phyloP scores from a whole-genome alignment of 495 filamentous ascomycete genomes.

The Penicillium desertorum region DNA sequence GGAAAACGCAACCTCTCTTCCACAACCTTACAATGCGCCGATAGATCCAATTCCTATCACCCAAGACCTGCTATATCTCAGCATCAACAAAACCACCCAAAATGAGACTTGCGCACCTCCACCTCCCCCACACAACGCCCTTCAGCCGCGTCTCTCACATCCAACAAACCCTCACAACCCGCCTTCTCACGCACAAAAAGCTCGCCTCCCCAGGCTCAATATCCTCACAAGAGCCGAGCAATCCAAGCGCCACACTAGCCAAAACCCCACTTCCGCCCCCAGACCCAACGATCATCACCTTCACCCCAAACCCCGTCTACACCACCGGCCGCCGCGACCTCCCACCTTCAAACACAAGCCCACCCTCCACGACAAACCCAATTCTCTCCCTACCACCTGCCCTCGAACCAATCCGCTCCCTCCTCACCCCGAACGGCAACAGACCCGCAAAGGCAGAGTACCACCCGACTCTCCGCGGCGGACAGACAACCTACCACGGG shows the following conservation, averaged over 20 bases:
- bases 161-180: slow-evolving; percentile 50
- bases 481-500: slow-evolving; percentile 93
- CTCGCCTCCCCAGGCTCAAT: slow-evolving; percentile 30
- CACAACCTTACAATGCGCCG: slow-evolving; percentile 2
- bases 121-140: slow-evolving; percentile 59
- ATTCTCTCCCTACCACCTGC: slow-evolving; percentile 39
- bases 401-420: slow-evolving; percentile 37
- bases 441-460: slow-evolving; percentile 56
- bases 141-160: slow-evolving; percentile 48
- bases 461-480: slow-evolving; percentile 72
- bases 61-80: slow-evolving; percentile 4
- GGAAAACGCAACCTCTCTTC: slow-evolving; percentile 16
- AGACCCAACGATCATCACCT: slow-evolving; percentile 72
- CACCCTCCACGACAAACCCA: slow-evolving; percentile 25
- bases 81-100: slow-evolving; percentile 5
- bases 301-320: slow-evolving; percentile 81
- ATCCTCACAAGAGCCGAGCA: slow-evolving; percentile 21
- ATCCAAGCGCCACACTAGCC: slow-evolving; percentile 3
- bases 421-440: slow-evolving; percentile 39
- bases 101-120: slow-evolving; percentile 65
- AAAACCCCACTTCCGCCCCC: slow-evolving; percentile 48
- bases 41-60: slow-evolving; percentile 3
- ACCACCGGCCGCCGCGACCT: slow-evolving; percentile 86
- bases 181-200: slow-evolving; percentile 48
- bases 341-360: slow-evolving; percentile 50